Evolutionary conservation across 331 rosid species (phyloP), one percentile per base, ranked within the genome.

Genomic region (Saraca asoca): DNA sequence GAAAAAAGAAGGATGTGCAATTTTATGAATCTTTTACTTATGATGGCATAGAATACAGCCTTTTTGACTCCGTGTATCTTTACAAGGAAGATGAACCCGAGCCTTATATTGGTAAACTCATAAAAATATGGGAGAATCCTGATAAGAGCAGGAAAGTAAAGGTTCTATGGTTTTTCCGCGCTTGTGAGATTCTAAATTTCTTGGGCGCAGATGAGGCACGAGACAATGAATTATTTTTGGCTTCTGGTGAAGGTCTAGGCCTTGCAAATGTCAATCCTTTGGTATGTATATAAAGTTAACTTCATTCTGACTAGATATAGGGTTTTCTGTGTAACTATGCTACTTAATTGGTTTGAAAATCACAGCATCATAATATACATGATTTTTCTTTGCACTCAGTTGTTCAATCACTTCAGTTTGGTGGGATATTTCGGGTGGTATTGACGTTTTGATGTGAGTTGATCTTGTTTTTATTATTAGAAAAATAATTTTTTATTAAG

Each of bases 131-230:
- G 96, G 91, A 88, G 69, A 69, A 16, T 38, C 1, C 43, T 39
- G 43, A 39, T 39, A 39, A 39, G 84, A 16, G 64, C 18, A 94
- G 70, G 81, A 85, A 53, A 75, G 95, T 88, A 42, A 86, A 85
- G 79, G 45, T 90, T 70, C 66, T 94, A 6, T 94, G 99, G 99
- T 90, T 83, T 76, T 94, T 94, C 62, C 92, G 87, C 39, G 92
- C 95, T 1, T 75, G 78, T 10, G 95, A 92, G 87, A 89, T 92
- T 73, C 37, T 2, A 0, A 81, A 80, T 15, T 89, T 72, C 74
- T 66, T 89, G 67, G 79, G 74, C 34, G 83, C 65, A 7, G 75
- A 12, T 61, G 73, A 78, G 46, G 35, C 62, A 6, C 63, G 44
- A 4, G 71, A 79, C 11, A 85, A 87, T n/a, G 96, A 92, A 70